Base-by-base conservation (phyloP, 352 stramenopile species). In the Phytophthora palmivora region DNA sequence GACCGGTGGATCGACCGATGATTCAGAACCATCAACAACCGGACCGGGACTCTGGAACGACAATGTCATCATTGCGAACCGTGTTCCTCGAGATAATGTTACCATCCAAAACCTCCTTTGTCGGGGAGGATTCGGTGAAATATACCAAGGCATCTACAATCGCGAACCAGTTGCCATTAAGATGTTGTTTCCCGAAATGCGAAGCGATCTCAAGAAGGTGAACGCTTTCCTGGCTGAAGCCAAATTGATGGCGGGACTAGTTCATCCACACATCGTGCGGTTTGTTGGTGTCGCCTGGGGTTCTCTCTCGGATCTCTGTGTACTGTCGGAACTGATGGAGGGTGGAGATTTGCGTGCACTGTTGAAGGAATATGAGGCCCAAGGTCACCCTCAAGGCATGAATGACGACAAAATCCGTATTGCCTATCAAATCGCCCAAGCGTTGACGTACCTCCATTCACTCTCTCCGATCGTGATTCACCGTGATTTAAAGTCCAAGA, bases 281-380 rank as follows among this genome's bases (percentile, higher is more conserved):
- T 88, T 87, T 39, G 56, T 85, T 14, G 80, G 73, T 9, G 67
- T 81, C 15, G 58, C 69, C 12, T 84, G 75, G 75, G 64, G 66
- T 24, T 60, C 70, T 8, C 55, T 78, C 28, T 47, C 38, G 2
- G 65, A 78, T 34, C 21, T 79, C 10, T 70, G 63, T 14, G 50
- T 55, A 4, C 69, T 82, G n/a, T 72, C 69, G 26, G 75, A 82
- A 47, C 61, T 76, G 47, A 79, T 84, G 69, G 39, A 58, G 4
- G 55, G 63, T 3, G 72, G 72, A 7, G 72, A 82, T 56, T 47
- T 84, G 2, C 50, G 54, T 8, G 36, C 48, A 0, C 37, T 76
- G 47, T 37, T 84, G 14, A 47, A 57, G 7, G 26, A 56, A 6
- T 67, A 60, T n/a, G 49, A 71, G 24, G 19, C 43, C 1, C 37